A percentile compares a stretch with the other conserved stretches of the same genome.
phyloP scores from a whole-genome alignment of 2,329 filamentous ascomycete species.

The Pestalotiopsis sp. region DNA sequence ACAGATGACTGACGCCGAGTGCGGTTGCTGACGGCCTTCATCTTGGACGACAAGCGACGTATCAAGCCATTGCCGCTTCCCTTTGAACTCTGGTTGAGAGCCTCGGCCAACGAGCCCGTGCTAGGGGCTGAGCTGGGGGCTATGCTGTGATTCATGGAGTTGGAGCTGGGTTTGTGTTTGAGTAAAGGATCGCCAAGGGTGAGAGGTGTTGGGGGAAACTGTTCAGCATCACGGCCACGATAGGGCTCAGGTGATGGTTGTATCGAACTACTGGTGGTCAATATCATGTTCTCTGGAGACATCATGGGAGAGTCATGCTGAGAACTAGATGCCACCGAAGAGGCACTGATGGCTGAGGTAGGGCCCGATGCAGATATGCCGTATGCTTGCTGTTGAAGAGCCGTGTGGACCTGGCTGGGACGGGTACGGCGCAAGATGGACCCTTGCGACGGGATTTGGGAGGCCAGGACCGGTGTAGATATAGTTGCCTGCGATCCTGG shows the following conservation, averaged over 20 bases:
- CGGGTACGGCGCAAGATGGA: slow-evolving; percentile 43
- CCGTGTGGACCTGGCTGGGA: slow-evolving; percentile 52
- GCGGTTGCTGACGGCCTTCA: slow-evolving; percentile 64
- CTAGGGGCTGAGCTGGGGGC: slow-evolving; percentile 53
- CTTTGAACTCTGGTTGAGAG: slow-evolving; percentile 26
- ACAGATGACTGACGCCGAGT: slow-evolving; percentile 79
- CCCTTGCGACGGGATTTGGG: slow-evolving; percentile 41
- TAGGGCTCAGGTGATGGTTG: slow-evolving; percentile 69
- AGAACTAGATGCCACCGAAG: slow-evolving; percentile 58
- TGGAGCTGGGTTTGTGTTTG: slow-evolving; percentile 59
- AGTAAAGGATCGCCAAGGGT: slow-evolving; percentile 76
- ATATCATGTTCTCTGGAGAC: slow-evolving; percentile 54
- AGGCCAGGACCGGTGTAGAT: slow-evolving; percentile 43
- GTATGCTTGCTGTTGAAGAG: slow-evolving; percentile 37
- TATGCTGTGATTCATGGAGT: slow-evolving; percentile 65
- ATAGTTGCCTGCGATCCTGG: slow-evolving; percentile 30
- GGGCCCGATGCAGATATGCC: slow-evolving; percentile 44
- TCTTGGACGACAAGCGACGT: slow-evolving; percentile 81
- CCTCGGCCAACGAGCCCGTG: slow-evolving; percentile 59
- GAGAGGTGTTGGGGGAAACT: slow-evolving; percentile 57
- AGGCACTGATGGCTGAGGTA: slow-evolving; percentile 57
- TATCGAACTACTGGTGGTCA: slow-evolving; percentile 64
- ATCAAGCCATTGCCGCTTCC: slow-evolving; percentile 64
- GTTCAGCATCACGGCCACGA: slow-evolving; percentile 56
- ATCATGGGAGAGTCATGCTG: slow-evolving; percentile 59